Base-by-base conservation (phyloP, 1,284 basidiomycete genomes). In the Ceratobasidium sp. region DNA sequence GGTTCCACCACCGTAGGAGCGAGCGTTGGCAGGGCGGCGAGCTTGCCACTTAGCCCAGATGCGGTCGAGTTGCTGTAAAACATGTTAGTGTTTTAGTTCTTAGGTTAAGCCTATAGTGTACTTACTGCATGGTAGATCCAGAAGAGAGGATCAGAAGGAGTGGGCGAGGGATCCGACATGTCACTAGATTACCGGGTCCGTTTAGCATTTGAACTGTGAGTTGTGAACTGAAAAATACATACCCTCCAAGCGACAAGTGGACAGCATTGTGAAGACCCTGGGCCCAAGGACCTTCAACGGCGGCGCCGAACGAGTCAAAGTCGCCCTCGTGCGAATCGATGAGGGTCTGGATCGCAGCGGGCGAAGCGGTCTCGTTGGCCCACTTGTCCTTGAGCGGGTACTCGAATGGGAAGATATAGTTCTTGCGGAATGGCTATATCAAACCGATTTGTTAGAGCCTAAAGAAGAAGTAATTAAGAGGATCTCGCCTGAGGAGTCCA, bases 211-310 rank as follows among this genome's bases (percentile, higher is more conserved):
- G 5, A 26, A 23, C 17, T 33, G 40, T 13, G 28, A 6, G 38
- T 5, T 38, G 42, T 4, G 5, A 12, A n/a, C 15, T 15, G 10
- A 15, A 13, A 52, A 5, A 28, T 23, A 28, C 69, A 20, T 28
- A 66, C 59, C 61, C 68, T 52, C 62, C 66, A 12, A 74, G 64
- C 23, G 57, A 48, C 15, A 79, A 44, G 62, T 79, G 78, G 13
- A 70, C 26, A 6, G 28, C 71, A 38, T 76, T 79, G 61, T 79
- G 78, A 12, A 79, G 28, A 26, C 78, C 78, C 48, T 79, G 76
- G 9, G 48, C 46, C 17, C 78, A n/a, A 10, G 76, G 54, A 23
- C 78, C 78, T 48, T 79, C 78, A 26, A 79, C 33, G 28, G 33
- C 48, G 20, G 61, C 71, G 23, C 38, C 38, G 54, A 79, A 79